Base-by-base conservation (phyloP, 805 yeast genomes). In the Candida bentonensis region DNA sequence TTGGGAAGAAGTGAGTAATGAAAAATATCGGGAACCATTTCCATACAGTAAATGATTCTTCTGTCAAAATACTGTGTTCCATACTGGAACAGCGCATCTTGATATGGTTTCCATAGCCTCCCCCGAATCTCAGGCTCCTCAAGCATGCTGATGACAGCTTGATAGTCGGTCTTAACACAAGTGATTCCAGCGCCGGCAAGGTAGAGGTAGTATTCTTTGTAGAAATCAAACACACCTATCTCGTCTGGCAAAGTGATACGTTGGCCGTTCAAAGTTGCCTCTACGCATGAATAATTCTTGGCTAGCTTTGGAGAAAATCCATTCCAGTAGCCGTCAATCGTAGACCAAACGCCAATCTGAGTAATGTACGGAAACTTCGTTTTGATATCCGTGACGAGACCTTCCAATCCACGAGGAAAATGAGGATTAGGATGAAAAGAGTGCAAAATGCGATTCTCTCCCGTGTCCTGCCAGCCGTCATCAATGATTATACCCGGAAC, bases 301-400 rank as follows among this genome's bases (percentile, higher is more conserved):
- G 53, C 59, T 23, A 57, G 39, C 26, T 46, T 47, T 3, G 51
- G 55, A 3, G 42, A 47, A n/a, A 57, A 44, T 3, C 61, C 61
- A 45, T 55, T 48, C 59, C 60, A 57, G 30, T 53, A 56, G 3
- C 61, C 61, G 11, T 48, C 46, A 11, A 57, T 39, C 2, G 61
- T 55, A 27, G 58, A 58, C 60, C 61, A 56, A 22, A 57, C 61
- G 3, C 57, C 59, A 21, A 57, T 54, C 20, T 57, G 58, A 39
- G 34, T 44, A 20, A 57, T 49, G 43, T 57, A 57, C 7, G 36
- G 36, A 30, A 30, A 30, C 20, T 42, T 41, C 7, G 21, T 21
- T 36, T 44, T 46, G 23, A 57, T 53, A 13, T 47, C 45, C 4
- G 46, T 45, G 3, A 58, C 55, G 7, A 54, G 42, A 20, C 50